A percentile compares a stretch with the other conserved stretches of the same genome.
Conservation (phyloP, 768 basidiomycete genomes). For the Boletus sp. region DNA sequence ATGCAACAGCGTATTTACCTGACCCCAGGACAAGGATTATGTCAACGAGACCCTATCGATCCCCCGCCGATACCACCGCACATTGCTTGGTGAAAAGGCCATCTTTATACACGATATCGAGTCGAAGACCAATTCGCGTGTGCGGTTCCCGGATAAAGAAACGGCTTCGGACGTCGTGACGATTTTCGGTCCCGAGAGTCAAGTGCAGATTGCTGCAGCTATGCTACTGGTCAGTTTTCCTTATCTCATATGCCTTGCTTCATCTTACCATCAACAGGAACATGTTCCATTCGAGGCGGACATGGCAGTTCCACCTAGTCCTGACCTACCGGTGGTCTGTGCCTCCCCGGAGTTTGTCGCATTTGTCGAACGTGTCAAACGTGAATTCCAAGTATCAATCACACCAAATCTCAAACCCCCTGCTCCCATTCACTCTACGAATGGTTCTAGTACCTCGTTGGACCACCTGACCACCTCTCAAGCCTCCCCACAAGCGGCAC, state of each 20-base stretch:
- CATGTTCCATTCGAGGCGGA: conserved; percentile 97
- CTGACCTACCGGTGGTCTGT: conserved; percentile 74
- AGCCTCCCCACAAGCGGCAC: conserved; percentile 16
- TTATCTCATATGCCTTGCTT: neutral
- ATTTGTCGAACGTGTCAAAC: conserved; percentile 89
- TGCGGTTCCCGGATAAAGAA: conserved; percentile 92
- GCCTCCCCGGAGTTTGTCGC: conserved; percentile 76
- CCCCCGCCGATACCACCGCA: conserved; percentile 92
- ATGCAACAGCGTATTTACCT: conserved; percentile 1
- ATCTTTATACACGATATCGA: conserved; percentile 98
- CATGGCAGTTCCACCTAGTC: conserved; percentile 81
- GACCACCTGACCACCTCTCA: conserved; percentile 39
- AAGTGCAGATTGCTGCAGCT: conserved; percentile 93
- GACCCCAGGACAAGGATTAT: conserved; percentile 87
- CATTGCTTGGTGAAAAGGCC: conserved; percentile 90
- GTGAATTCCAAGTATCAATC: conserved; percentile 90
- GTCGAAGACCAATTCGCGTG: conserved; percentile 89
- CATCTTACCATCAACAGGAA: conserved; percentile 51
- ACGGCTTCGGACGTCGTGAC: conserved; percentile 90
- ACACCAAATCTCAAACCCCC: conserved; percentile 67
- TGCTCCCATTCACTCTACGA: conserved; percentile 35
- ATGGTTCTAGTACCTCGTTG: conserved; percentile 48
- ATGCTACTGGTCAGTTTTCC: conserved; percentile 76
- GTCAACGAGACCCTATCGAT: conserved; percentile 91
- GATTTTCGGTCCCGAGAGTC: conserved; percentile 96